Base-by-base conservation (phyloP, 169 alveolate species). In the Eimeria tenella region DNA sequence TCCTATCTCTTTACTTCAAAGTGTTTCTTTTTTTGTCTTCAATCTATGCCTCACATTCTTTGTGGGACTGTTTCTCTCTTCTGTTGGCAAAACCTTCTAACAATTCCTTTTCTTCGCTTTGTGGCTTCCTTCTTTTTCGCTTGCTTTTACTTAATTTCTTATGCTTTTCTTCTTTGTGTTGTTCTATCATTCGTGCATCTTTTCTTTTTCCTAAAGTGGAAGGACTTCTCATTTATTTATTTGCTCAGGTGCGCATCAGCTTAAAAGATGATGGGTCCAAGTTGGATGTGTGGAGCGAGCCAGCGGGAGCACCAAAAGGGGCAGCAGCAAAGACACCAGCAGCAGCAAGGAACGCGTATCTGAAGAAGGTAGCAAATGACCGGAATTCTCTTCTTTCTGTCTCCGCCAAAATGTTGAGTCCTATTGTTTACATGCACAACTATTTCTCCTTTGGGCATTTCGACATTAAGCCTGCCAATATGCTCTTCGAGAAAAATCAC, bases 391-490 rank as follows among this genome's bases (percentile, higher is more conserved):
- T 75, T 21, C 23, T 75, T 19, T 10, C 17, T 19, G 4, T 75
- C 8, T 49, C 86, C 9, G 21, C 63, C 55, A 75, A 75, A 50
- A 21, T 52, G 10, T 4, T 75, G 8, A 8, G 10, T 8, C 86
- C 86, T 13, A 31, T 49, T 75, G 60, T 75, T 13, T 75, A 10
- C 58, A 42, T 75, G 63, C 86, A 75, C 58, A 42, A 42, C 23
- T 75, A 31, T 25, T 75, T 75, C 63, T 5, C 42, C 42, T 75
- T 75, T 17, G 63, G 65, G 5, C 86, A 75, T 21, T 49, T 75
- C 10, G 86, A 75, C 58, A 75, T 75, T 50, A 75, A 75, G 23
- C 86, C 86, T 8, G 86, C 86, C 21, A 75, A 75, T 31, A 8
- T 75, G 9, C 63, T 75, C 21, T 75, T 15, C 63, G 9, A 15